phyloP scores from a whole-genome alignment of 345 rosid species.

The Lepidium aucheri region DNA sequence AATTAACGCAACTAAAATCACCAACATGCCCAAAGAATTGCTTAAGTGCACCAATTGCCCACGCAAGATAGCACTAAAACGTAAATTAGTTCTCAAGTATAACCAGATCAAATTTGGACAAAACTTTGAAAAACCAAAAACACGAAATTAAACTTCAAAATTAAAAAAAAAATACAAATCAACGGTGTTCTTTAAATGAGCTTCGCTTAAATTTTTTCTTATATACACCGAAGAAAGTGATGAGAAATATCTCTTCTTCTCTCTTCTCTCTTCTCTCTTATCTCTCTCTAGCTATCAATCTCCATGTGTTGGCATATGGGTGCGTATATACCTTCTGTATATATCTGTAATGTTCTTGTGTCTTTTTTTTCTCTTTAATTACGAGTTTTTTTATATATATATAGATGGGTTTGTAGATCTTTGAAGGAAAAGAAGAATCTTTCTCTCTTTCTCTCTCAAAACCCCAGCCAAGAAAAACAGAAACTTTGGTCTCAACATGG shows the following conservation, averaged over 20 bases:
- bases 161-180: not conserved
- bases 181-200: conserved; percentile 6
- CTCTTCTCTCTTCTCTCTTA: conserved; percentile 7
- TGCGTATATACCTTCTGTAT: conserved; percentile 24
- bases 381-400: not conserved
- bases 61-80: too few species aligned
- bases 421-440: conserved; percentile 4
- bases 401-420: not conserved
- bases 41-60: too few species aligned
- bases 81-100: not conserved
- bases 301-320: conserved; percentile 20
- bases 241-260: conserved; percentile 1
- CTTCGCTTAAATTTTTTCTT: not conserved
- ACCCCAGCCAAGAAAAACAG: conserved; percentile 19
- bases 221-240: conserved; percentile 4
- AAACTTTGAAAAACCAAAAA: not conserved
- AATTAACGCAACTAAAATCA: too few species aligned
- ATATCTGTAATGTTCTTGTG: conserved; percentile 25
- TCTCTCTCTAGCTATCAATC: conserved; percentile 8
- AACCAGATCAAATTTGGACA: not conserved
- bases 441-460: conserved; percentile 5
- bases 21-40: not conserved
- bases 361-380: not conserved
- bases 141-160: not conserved
- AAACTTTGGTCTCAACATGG: not conserved